These are phyloP conservation scores for Fistulifera pelliculosa DNA, from an alignment of 108 stramenopile genomes.

Conservation along the genomic window DNA sequence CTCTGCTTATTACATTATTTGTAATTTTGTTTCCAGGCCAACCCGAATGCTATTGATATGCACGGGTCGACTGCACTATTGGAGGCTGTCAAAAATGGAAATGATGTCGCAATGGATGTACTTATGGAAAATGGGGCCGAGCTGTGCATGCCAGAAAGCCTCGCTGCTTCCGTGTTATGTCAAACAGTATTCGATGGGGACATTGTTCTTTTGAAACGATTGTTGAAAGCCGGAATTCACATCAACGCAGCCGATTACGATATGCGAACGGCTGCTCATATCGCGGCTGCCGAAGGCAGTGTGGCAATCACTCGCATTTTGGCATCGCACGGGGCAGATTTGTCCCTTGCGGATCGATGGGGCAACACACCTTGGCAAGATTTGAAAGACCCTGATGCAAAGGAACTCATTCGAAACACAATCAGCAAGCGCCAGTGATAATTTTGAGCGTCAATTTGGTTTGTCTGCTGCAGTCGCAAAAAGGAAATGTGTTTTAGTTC, in stretches of 20 bases:
- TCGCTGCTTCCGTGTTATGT: slow-evolving; percentile 38
- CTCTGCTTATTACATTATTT: background rate
- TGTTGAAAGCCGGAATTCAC: slow-evolving; percentile 39
- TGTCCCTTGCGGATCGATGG: slow-evolving; percentile 37
- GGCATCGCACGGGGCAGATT: slow-evolving; percentile 32
- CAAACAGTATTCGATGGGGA: slow-evolving; percentile 55
- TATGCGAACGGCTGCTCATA: slow-evolving; percentile 39
- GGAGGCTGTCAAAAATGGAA: slow-evolving; percentile 53
- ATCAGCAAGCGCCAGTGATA: too few species aligned
- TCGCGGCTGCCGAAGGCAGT: slow-evolving; percentile 52
- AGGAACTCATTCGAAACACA: too few species aligned
- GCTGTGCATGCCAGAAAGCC: slow-evolving; percentile 30
- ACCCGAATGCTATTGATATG: slow-evolving; percentile 57
- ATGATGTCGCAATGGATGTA: slow-evolving; percentile 33
- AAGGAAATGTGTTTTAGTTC: too few species aligned
- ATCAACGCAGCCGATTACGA: slow-evolving; percentile 54
- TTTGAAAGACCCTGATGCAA: too few species aligned
- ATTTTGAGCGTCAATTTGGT: too few species aligned
- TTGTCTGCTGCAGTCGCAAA: too few species aligned
- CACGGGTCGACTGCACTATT: slow-evolving; percentile 48
- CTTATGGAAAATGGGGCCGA: slow-evolving; percentile 24
- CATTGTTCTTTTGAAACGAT: slow-evolving; percentile 26
- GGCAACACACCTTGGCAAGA: slow-evolving; percentile 7
- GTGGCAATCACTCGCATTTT: slow-evolving; percentile 27
- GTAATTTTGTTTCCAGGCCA: slow-evolving; percentile 16